A percentile compares a stretch with the other conserved stretches of the same genome.
These are phyloP conservation scores for Aquanectria penicillioides DNA, from an alignment of 2,329 filamentous ascomycete genomes.

Conservation along the genomic window DNA sequence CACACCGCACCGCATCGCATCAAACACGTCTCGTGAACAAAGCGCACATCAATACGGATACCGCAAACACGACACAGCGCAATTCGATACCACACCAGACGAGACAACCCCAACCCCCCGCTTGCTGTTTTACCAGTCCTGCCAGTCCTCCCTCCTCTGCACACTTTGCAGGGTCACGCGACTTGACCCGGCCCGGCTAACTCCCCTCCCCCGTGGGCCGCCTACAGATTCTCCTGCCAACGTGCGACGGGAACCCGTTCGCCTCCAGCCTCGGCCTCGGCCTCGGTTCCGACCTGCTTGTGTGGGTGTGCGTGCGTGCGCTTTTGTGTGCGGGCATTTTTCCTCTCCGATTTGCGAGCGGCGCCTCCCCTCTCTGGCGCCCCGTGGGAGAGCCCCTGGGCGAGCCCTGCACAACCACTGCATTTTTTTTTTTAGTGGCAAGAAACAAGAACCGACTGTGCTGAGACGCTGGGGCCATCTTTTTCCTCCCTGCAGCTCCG, in stretches of 20 bases:
- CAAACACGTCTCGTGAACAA: conserved; percentile 25
- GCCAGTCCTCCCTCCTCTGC: neutral
- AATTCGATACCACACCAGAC: conserved; percentile 5
- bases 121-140: neutral
- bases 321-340: neutral
- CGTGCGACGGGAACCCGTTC: neutral
- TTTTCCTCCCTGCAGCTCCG: conserved; percentile 2
- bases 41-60: neutral
- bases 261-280: conserved; percentile 4
- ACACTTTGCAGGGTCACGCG: conserved; percentile 14
- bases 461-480: neutral
- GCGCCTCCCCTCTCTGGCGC: neutral
- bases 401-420: conserved; percentile 9
- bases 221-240: neutral
- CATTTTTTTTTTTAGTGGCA: neutral
- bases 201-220: conserved; percentile 11
- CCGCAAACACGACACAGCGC: conserved; percentile 12
- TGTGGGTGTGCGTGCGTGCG: neutral
- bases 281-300: conserved; percentile 1
- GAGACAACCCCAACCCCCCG: neutral
- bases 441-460: neutral
- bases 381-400: neutral
- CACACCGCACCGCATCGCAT: conserved; percentile 19
- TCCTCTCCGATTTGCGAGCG: neutral
- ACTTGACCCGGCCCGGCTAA: conserved; percentile 15